Evolutionary conservation across 2,329 filamentous ascomycete genomes (phyloP), one percentile per base, ranked within the genome.

Genomic region (Neospermospora avenae): DNA sequence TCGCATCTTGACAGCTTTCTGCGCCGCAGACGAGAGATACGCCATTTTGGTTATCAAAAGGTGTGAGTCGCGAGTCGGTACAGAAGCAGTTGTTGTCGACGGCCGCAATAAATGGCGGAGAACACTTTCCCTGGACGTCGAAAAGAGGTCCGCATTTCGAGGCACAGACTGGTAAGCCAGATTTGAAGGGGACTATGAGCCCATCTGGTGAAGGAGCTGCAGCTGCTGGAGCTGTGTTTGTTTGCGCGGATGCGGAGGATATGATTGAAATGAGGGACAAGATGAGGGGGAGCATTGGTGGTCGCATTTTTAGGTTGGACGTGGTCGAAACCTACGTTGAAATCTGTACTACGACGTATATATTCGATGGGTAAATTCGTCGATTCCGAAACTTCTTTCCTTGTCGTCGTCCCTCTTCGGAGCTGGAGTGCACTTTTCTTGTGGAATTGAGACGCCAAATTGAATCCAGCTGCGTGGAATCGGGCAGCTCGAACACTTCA

Each of bases 51-150:
- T 82, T 81, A 11, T 62, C 44, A 58, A 91, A 85, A 8, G 79
- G 73, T 3, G 79, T 76, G 2, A 95, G 80, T 22, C 80, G 76
- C 13, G 78, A 65, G 53, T 88, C 84, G 67, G 80, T 77, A 76
- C 91, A 96, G 77, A 96, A 92, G 75, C 91, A 96, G 37, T 80
- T 78, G 55, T 84, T 78, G 72, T 88, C 90, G 45, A 78, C 81
- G 20, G 73, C 69, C 4, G 81, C 73, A 3, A 74, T 78, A 24
- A 76, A 79, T 3, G 82, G 83, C 3, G 88, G 87, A 1, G 88
- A 81, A 74, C 91, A 96, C 63, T 79, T 84, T 48, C 81, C 82
- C 70, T 92, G 89, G 60, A 89, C 90, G 73, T 90, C 83, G 71
- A 81, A 85, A 46, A 91, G 83, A 28, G 77, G 72, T 45, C 81